Evolutionary conservation across 106 monocot genomes (phyloP).

Genomic region (Iris macrosiphon): DNA sequence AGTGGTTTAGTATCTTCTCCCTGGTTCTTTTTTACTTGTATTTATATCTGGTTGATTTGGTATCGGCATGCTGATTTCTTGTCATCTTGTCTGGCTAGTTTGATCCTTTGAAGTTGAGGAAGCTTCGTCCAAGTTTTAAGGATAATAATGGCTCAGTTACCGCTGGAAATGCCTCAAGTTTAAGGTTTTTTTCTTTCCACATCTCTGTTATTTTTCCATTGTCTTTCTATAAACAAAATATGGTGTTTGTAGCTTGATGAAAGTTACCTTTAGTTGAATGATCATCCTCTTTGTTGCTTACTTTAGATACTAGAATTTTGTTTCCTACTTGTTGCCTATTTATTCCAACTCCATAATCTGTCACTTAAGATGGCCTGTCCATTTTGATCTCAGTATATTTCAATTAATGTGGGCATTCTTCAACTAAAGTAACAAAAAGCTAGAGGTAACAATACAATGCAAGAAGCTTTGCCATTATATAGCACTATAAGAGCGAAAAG

Average conservation of each 20-base stretch:
- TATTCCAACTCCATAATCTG: too few species aligned
- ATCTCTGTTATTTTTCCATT: background rate
- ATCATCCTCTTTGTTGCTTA: background rate
- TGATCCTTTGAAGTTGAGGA: conserved; percentile 68
- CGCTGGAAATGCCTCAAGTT: conserved; percentile 88
- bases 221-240: background rate
- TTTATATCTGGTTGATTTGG: background rate
- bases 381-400: background rate
- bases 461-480: too few species aligned
- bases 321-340: background rate
- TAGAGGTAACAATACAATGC: too few species aligned
- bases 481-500: too few species aligned
- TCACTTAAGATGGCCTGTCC: background rate
- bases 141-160: conserved; percentile 81
- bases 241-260: background rate
- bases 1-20: background rate
- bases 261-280: background rate
- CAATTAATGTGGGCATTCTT: background rate
- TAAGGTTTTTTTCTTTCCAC: conserved; percentile 37
- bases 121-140: conserved; percentile 83
- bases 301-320: background rate
- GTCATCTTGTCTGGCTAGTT: conserved; percentile 33
- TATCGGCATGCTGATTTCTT: background rate
- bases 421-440: background rate
- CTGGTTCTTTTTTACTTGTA: background rate